Evolutionary conservation across 768 basidiomycete species (phyloP).

Genomic region (Galerina marginata): DNA sequence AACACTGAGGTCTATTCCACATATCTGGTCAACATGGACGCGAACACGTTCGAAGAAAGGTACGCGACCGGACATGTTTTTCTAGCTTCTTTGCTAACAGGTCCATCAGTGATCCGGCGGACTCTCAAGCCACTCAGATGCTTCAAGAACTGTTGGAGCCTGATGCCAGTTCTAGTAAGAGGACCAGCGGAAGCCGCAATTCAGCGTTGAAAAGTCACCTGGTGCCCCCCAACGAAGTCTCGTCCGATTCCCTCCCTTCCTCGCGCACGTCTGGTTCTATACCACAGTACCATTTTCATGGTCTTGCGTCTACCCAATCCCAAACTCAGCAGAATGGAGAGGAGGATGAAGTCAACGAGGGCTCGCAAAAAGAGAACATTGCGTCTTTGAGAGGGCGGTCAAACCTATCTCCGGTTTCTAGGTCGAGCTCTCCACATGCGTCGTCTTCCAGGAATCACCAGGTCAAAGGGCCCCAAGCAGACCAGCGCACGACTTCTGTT

Average conservation of each 20-base stretch:
- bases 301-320: conserved; percentile 58
- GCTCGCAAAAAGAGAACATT: conserved; percentile 62
- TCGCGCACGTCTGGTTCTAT: conserved; percentile 38
- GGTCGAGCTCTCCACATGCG: conserved; percentile 28
- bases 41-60: conserved; percentile 33
- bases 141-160: conserved; percentile 48
- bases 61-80: conserved; percentile 27
- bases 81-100: conserved; percentile 3
- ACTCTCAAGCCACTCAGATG: conserved; percentile 63
- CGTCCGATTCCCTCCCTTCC: conserved; percentile 46
- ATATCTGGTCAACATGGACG: conserved; percentile 36
- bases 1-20: not conserved
- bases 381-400: conserved; percentile 19
- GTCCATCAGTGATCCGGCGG: conserved; percentile 43
- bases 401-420: conserved; percentile 25
- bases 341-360: conserved; percentile 38
- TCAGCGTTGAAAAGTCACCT: conserved; percentile 26
- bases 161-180: conserved; percentile 23
- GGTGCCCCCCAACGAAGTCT: conserved; percentile 38
- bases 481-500: conserved; percentile 26
- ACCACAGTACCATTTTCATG: conserved; percentile 63
- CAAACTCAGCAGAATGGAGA: conserved; percentile 48
- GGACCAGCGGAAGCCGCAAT: conserved; percentile 19
- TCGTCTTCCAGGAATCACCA: conserved; percentile 26
- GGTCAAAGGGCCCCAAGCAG: conserved; percentile 32